phyloP scores from a whole-genome alignment of 139 green algal species.

The Choricystis sp. region DNA sequence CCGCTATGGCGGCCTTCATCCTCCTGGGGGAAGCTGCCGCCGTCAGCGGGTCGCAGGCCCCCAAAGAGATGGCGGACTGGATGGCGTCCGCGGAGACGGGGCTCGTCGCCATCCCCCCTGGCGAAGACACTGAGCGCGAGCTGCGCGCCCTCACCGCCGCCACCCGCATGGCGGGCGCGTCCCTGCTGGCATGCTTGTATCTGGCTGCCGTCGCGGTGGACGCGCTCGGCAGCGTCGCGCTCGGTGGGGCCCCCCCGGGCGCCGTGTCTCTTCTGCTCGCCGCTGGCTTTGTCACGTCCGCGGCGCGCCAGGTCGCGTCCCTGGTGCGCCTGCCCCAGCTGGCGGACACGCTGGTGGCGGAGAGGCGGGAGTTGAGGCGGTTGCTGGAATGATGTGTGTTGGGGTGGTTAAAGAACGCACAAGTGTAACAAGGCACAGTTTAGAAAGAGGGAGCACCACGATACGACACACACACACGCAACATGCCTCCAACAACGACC shows the following conservation, averaged over 20 bases:
- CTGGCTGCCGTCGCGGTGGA: background rate
- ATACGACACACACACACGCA: background rate
- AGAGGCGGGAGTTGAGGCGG: background rate
- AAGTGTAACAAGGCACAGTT: background rate
- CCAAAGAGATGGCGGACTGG: background rate
- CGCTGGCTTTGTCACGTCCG: background rate
- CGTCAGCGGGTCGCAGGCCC: background rate
- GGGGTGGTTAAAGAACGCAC: background rate
- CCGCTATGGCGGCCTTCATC: background rate
- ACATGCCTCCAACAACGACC: background rate
- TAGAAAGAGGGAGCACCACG: background rate
- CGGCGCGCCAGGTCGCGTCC: background rate
- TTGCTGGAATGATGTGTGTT: too few species aligned
- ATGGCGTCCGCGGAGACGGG: background rate
- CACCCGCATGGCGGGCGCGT: slow-evolving; percentile 1
- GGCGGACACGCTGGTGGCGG: background rate
- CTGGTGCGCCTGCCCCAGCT: background rate
- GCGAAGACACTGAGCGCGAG: background rate
- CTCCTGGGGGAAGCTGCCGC: background rate
- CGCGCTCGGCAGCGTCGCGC: background rate
- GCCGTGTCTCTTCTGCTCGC: background rate
- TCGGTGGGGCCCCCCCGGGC: background rate
- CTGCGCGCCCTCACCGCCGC: background rate
- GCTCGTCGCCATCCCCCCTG: background rate
- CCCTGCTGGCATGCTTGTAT: background rate